These are phyloP conservation scores for Ceratobasidium sp. DNA, from an alignment of 1,284 basidiomycete species.

Conservation along the genomic window DNA sequence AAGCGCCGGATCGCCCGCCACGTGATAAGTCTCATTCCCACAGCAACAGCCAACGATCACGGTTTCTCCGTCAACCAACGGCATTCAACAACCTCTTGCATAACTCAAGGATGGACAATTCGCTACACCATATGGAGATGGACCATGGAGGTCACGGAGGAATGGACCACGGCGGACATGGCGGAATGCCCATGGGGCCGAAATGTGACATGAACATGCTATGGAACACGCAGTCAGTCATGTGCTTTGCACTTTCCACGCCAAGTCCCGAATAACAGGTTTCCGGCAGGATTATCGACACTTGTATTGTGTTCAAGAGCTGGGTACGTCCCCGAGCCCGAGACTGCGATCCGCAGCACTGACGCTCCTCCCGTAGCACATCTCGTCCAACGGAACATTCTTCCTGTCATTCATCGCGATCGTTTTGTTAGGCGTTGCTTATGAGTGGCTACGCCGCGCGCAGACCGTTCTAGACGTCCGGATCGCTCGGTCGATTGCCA, in stretches of 20 bases:
- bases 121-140: conserved; percentile 34
- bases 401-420: conserved; percentile 67
- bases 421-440: conserved; percentile 66
- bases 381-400: conserved; percentile 62
- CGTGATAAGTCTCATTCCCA: conserved; percentile 4
- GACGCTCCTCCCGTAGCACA: conserved; percentile 70
- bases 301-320: conserved; percentile 39
- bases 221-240: conserved; percentile 41
- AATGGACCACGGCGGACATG: conserved; percentile 24
- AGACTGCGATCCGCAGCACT: not conserved
- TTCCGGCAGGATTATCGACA: conserved; percentile 35
- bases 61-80: not conserved
- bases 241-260: not conserved
- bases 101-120: conserved; percentile 5
- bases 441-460: conserved; percentile 73
- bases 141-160: conserved; percentile 8
- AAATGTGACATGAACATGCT: conserved; percentile 43
- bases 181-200: conserved; percentile 30
- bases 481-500: conserved; percentile 58
- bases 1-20: not conserved
- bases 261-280: not conserved
- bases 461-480: conserved; percentile 63
- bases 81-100: not conserved
- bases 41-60: conserved; percentile 6
- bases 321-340: not conserved